Conservation (phyloP, 192 early-diverging fungal species). For the Backusella psychrophila region DNA sequence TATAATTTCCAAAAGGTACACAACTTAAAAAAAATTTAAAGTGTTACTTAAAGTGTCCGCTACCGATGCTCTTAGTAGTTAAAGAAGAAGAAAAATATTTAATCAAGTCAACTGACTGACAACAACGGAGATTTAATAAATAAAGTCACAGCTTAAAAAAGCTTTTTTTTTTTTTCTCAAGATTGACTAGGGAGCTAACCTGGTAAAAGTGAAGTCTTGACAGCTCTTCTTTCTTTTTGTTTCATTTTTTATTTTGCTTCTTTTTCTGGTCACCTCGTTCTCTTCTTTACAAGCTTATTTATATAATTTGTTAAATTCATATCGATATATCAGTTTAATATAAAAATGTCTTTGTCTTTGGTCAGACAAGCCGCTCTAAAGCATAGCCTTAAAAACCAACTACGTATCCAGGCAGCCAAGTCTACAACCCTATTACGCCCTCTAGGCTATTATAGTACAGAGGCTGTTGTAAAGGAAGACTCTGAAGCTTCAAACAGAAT, state of each 20-base stretch:
- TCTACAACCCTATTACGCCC: neutral
- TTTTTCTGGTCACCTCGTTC: neutral
- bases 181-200: neutral
- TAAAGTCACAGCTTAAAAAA: neutral
- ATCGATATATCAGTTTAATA: neutral
- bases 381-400: neutral
- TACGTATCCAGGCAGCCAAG: neutral
- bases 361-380: neutral
- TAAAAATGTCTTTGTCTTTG: constrained; percentile 5
- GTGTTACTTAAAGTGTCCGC: too few species aligned
- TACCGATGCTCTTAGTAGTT: too few species aligned
- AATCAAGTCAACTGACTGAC: neutral
- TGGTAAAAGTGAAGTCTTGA: neutral
- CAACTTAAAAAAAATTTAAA: too few species aligned
- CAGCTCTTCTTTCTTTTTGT: neutral
- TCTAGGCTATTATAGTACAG: neutral
- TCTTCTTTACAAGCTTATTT: neutral
- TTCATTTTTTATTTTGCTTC: neutral
- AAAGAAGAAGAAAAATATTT: neutral
- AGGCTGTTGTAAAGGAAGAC: neutral
- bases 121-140: neutral
- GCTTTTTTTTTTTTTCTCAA: neutral
- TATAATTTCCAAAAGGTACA: too few species aligned
- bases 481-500: constrained; percentile 8
- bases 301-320: neutral